Evolutionary conservation across 176 grass and related monocot species (phyloP).

Genomic region (Guadua angustifolia): DNA sequence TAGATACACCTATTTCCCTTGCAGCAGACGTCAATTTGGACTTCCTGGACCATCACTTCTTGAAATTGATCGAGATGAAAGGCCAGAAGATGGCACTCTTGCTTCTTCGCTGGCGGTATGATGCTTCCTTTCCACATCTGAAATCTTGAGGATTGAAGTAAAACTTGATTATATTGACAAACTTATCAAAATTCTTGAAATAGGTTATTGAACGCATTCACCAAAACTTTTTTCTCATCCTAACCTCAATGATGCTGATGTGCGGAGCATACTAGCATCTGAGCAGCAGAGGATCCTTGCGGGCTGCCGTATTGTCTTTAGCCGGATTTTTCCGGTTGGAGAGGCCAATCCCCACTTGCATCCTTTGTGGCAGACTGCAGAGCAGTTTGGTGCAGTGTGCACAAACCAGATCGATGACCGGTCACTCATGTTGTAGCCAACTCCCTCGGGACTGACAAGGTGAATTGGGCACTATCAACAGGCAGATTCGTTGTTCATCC

Average conservation of each 20-base stretch:
- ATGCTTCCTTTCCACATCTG: background rate
- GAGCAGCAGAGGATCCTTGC: slow-evolving; percentile 87
- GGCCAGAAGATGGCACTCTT: slow-evolving; percentile 88
- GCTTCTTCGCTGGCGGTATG: slow-evolving; percentile 86
- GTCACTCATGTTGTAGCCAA: slow-evolving; percentile 98
- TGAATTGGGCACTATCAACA: slow-evolving; percentile 90
- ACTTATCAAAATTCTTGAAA: slow-evolving; percentile 34
- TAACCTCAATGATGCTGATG: slow-evolving; percentile 84
- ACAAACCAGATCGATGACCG: slow-evolving; percentile 76
- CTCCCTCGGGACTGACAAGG: slow-evolving; percentile 95
- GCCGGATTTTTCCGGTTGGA: slow-evolving; percentile 87
- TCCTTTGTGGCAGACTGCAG: slow-evolving; percentile 87
- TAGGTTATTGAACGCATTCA: slow-evolving; percentile 93
- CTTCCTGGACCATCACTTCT: slow-evolving; percentile 90
- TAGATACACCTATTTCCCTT: slow-evolving; percentile 98
- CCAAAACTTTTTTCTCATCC: slow-evolving; percentile 67
- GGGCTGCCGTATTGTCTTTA: slow-evolving; percentile 89
- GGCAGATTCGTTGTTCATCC: slow-evolving; percentile 93
- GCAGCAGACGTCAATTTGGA: slow-evolving; percentile 94
- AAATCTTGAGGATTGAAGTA: background rate
- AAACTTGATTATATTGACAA: slow-evolving; percentile 19
- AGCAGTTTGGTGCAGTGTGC: slow-evolving; percentile 93
- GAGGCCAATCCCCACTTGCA: slow-evolving; percentile 80
- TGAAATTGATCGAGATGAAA: slow-evolving; percentile 90
- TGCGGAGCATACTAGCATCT: slow-evolving; percentile 83